Evolutionary conservation across 2,329 filamentous ascomycete species (phyloP).

Genomic region (Colletotrichum lini): DNA sequence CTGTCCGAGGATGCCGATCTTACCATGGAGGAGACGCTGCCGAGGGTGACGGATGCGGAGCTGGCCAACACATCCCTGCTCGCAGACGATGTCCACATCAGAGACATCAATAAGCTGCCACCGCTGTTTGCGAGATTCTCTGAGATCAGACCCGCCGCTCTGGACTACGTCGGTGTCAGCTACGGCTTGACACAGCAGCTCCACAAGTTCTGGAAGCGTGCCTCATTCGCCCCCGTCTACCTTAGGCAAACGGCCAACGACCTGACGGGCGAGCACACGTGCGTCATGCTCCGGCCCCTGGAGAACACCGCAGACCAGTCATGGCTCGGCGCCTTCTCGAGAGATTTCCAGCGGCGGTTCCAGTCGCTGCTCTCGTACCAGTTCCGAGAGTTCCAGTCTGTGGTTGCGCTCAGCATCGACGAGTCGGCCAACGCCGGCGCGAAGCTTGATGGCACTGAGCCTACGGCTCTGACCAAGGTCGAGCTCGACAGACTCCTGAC

Average conservation of each 20-base stretch:
- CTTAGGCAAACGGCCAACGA: slow-evolving; percentile 96
- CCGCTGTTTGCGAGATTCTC: slow-evolving; percentile 91
- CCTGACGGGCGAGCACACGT: slow-evolving; percentile 96
- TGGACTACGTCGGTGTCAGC: slow-evolving; percentile 96
- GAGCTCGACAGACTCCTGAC: slow-evolving; percentile 85
- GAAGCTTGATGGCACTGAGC: slow-evolving; percentile 69
- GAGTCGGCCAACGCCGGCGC: slow-evolving; percentile 85
- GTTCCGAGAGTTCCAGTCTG: slow-evolving; percentile 85
- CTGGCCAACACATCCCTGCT: slow-evolving; percentile 82
- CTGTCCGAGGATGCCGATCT: slow-evolving; percentile 79
- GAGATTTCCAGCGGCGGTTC: slow-evolving; percentile 97
- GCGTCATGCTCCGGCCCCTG: slow-evolving; percentile 93
- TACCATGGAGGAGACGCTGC: slow-evolving; percentile 74
- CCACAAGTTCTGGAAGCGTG: slow-evolving; percentile 97
- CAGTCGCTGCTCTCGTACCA: slow-evolving; percentile 91
- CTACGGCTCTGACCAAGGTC: slow-evolving; percentile 75
- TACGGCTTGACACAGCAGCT: slow-evolving; percentile 90
- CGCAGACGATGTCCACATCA: slow-evolving; percentile 89
- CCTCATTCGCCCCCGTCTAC: slow-evolving; percentile 89
- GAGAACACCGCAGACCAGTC: slow-evolving; percentile 76
- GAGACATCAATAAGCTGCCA: slow-evolving; percentile 92
- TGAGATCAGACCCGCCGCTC: slow-evolving; percentile 82
- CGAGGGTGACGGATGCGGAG: slow-evolving; percentile 86
- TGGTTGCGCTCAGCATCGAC: slow-evolving; percentile 87
- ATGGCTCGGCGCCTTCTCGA: slow-evolving; percentile 92